Conservation (phyloP, 176 grass and related monocot species). For the Luzula sylvatica region DNA sequence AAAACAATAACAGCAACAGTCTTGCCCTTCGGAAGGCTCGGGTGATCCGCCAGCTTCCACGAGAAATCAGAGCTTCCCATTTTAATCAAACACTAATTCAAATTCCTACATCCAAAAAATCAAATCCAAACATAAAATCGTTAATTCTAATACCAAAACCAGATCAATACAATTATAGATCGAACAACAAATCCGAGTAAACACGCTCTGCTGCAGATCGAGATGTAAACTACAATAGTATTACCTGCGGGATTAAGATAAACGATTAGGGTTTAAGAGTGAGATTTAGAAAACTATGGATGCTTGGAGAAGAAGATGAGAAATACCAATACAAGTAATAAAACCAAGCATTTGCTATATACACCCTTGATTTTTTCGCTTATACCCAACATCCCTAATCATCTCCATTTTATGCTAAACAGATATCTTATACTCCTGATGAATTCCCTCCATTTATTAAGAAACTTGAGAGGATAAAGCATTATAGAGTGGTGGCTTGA, state of each 20-base stretch:
- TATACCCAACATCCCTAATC: too few species aligned
- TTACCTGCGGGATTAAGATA: conserved; percentile 5
- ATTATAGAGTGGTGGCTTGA: too few species aligned
- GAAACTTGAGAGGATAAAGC: too few species aligned
- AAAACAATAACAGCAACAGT: conserved; percentile 67
- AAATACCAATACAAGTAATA: conserved; percentile 7
- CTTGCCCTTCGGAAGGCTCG: conserved; percentile 79
- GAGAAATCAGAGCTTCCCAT: conserved; percentile 41
- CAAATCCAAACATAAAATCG: too few species aligned
- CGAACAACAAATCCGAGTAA: neutral
- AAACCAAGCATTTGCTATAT: conserved; percentile 13
- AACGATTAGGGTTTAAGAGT: conserved; percentile 14
- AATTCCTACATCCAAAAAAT: conserved; percentile 10
- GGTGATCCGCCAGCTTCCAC: conserved; percentile 67
- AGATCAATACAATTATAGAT: neutral
- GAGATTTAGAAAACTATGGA: neutral
- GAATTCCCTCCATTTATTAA: too few species aligned
- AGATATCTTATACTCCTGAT: too few species aligned
- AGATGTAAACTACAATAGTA: neutral
- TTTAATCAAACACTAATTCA: neutral
- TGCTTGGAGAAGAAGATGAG: conserved; percentile 21
- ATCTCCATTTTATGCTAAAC: too few species aligned
- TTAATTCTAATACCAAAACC: neutral
- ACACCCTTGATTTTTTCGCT: neutral
- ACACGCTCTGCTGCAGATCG: neutral